Conservation (phyloP, 352 stramenopile species). For the Phytophthora hibernalis region DNA sequence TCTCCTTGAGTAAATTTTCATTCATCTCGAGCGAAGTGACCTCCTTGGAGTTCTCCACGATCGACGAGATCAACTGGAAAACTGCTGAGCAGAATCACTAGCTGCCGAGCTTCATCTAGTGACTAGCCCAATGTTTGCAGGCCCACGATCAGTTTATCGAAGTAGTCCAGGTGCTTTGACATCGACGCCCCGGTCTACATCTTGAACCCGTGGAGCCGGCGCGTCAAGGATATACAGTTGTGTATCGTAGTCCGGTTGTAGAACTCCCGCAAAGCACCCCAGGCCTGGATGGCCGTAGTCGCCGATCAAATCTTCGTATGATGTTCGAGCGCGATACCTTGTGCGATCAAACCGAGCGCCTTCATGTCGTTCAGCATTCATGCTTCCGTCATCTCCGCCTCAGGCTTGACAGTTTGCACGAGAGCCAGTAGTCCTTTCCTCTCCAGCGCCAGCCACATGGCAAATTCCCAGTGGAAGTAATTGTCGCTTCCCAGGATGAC, state of each 20-base stretch:
- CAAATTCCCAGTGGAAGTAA: constrained; percentile 11
- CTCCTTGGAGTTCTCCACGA: neutral
- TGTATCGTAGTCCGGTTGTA: constrained; percentile 13
- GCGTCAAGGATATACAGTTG: constrained; percentile 30
- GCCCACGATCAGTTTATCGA: neutral
- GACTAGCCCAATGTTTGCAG: constrained; percentile 17
- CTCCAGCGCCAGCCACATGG: neutral
- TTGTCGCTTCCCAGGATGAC: neutral
- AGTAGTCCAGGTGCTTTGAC: neutral
- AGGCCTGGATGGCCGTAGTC: constrained; percentile 6
- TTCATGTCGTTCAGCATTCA: constrained; percentile 9
- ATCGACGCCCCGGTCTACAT: neutral
- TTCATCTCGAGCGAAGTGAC: neutral
- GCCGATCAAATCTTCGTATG: constrained; percentile 21
- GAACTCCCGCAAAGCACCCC: constrained; percentile 1
- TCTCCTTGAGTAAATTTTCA: neutral
- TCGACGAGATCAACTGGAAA: constrained; percentile 25
- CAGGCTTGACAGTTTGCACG: neutral
- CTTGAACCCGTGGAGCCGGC: neutral
- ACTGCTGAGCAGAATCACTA: constrained; percentile 35
- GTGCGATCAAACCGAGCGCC: neutral
- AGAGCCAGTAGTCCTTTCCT: constrained; percentile 7
- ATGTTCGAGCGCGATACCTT: constrained; percentile 11
- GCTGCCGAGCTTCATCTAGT: constrained; percentile 29
- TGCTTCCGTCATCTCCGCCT: neutral